Conservation (phyloP, 2,329 filamentous ascomycete species). For the Monilinia vaccinii-corymbosi region DNA sequence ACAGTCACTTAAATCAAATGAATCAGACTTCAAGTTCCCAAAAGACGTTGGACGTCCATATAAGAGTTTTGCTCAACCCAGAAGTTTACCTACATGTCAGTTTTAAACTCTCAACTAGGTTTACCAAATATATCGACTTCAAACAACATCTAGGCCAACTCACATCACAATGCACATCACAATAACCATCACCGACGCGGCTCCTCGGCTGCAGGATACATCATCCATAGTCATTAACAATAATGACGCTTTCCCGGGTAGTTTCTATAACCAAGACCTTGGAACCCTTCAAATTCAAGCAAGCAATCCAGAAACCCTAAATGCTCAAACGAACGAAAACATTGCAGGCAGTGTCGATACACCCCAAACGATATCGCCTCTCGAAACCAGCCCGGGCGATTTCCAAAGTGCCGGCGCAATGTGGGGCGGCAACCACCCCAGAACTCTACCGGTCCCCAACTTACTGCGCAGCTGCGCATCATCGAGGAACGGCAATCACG, state of each 20-base stretch:
- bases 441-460: background rate
- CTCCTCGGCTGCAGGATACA: background rate
- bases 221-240: background rate
- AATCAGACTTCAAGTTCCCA: background rate
- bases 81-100: background rate
- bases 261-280: background rate
- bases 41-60: background rate
- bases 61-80: background rate
- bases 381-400: too few species aligned
- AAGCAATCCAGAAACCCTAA: background rate
- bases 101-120: background rate
- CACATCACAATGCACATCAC: background rate
- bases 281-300: background rate
- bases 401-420: background rate
- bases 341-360: background rate
- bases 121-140: background rate
- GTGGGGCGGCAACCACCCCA: background rate
- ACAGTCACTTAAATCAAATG: background rate
- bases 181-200: background rate
- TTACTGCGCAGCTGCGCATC: background rate
- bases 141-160: background rate
- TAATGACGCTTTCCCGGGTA: background rate
- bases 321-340: background rate
- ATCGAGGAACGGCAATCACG: background rate
- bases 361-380: too few species aligned